These are phyloP conservation scores for Pleurozium schreberi DNA, from an alignment of 225 moss, liverwort and hornwort genomes.

Conservation along the genomic window DNA sequence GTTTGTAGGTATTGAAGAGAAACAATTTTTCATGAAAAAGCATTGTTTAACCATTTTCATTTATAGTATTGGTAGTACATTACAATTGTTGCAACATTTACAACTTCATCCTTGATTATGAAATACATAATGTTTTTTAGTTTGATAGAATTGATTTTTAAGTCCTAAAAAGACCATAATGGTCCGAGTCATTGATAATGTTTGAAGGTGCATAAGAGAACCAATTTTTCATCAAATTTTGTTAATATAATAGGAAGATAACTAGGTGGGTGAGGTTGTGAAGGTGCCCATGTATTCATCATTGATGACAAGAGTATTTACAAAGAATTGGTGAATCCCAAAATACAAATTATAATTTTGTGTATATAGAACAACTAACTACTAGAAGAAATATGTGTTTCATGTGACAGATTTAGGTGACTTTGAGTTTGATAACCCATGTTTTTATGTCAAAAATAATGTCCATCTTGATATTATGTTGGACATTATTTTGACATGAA, in stretches of 20 bases:
- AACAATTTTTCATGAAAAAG: too few species aligned
- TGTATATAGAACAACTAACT: not conserved
- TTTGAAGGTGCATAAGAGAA: not conserved
- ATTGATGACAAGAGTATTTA: not conserved
- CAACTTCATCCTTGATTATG: too few species aligned
- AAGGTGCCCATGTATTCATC: not conserved
- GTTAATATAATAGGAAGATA: not conserved
- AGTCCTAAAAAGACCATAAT: not conserved
- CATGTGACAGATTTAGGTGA: too few species aligned
- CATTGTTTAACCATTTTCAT: not conserved
- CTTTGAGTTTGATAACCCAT: too few species aligned
- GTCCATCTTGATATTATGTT: too few species aligned
- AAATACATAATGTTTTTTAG: not conserved
- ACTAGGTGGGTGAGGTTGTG: not conserved
- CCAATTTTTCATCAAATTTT: not conserved
- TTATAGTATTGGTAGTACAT: too few species aligned
- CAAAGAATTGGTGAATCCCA: not conserved
- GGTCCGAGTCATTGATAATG: not conserved
- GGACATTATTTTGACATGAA: too few species aligned
- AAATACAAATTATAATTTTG: not conserved
- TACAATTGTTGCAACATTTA: not conserved
- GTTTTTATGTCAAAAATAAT: too few species aligned
- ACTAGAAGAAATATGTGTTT: too few species aligned
- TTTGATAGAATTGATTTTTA: not conserved
- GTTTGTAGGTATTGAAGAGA: too few species aligned